phyloP scores from a whole-genome alignment of 805 yeast species.

The Candida hungchunana region DNA sequence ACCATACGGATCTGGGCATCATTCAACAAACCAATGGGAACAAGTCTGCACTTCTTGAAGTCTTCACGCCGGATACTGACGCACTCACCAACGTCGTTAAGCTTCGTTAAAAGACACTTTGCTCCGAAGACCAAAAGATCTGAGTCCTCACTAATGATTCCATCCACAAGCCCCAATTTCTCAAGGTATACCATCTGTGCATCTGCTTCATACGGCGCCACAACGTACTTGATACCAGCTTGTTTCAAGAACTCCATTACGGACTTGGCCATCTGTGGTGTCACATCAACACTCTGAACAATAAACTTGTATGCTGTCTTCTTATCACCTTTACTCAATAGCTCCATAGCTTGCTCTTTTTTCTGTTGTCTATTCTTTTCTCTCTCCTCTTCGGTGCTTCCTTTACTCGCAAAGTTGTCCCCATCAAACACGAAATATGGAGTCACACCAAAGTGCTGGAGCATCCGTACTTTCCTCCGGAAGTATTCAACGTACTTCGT shows the following conservation, averaged over 20 bases:
- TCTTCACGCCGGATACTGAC: slow-evolving; percentile 59
- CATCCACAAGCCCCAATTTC: slow-evolving; percentile 67
- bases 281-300: slow-evolving; percentile 78
- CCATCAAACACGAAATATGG: slow-evolving; percentile 96
- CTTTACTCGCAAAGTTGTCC: slow-evolving; percentile 75
- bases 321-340: slow-evolving; percentile 48
- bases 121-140: slow-evolving; percentile 91
- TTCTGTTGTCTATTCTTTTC: slow-evolving; percentile 53
- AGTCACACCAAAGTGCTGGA: slow-evolving; percentile 58
- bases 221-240: slow-evolving; percentile 62
- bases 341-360: slow-evolving; percentile 48
- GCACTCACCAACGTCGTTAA: slow-evolving; percentile 67
- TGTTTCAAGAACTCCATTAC: slow-evolving; percentile 67
- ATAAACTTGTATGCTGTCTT: slow-evolving; percentile 62
- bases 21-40: slow-evolving; percentile 46
- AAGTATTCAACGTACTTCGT: slow-evolving; percentile 68
- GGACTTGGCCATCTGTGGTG: slow-evolving; percentile 87
- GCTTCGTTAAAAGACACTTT: slow-evolving; percentile 66
- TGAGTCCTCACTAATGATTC: slow-evolving; percentile 90
- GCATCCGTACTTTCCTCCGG: slow-evolving; percentile 60
- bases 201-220: slow-evolving; percentile 98
- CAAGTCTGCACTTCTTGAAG: slow-evolving; percentile 46
- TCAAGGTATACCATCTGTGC: slow-evolving; percentile 93
- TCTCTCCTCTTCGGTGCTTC: slow-evolving; percentile 66
- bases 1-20: slow-evolving; percentile 62